Conservation (phyloP, 1,284 basidiomycete genomes). For the Cutaneotrichosporon cavernicola region DNA sequence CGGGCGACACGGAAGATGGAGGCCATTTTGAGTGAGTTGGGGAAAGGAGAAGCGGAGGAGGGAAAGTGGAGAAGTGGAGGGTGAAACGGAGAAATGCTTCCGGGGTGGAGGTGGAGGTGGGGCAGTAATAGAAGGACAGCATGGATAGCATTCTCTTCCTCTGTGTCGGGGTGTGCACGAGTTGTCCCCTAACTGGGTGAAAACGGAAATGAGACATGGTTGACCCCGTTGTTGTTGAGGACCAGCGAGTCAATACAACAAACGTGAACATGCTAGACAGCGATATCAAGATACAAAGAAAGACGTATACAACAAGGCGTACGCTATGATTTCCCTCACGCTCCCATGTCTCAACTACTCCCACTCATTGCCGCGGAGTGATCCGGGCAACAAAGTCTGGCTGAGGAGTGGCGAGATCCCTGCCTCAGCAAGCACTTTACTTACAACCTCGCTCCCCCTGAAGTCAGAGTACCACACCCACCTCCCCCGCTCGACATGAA, state of each 20-base stretch:
- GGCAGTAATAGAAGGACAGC: background rate
- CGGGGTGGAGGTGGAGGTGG: slow-evolving; percentile 1
- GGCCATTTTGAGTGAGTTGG: slow-evolving; percentile 15
- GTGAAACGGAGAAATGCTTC: slow-evolving; percentile 7
- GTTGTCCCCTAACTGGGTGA: too few species aligned
- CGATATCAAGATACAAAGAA: background rate
- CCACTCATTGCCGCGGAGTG: background rate
- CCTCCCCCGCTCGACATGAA: background rate
- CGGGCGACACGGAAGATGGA: slow-evolving; percentile 10
- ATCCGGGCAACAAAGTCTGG: background rate
- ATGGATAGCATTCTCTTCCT: too few species aligned
- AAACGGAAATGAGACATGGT: too few species aligned
- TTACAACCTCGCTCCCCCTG: too few species aligned
- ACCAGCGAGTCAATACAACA: too few species aligned
- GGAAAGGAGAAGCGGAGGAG: background rate
- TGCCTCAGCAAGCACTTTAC: background rate
- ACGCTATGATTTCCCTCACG: too few species aligned
- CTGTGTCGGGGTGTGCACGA: background rate
- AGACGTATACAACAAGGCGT: too few species aligned
- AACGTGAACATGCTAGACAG: too few species aligned
- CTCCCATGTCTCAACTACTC: background rate
- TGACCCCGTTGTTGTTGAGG: too few species aligned
- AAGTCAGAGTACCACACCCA: slow-evolving; percentile 8
- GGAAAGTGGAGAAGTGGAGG: background rate
- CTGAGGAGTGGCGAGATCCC: slow-evolving; percentile 3